Base-by-base conservation (phyloP, 1,284 basidiomycete genomes). In the Boletus sp. region DNA sequence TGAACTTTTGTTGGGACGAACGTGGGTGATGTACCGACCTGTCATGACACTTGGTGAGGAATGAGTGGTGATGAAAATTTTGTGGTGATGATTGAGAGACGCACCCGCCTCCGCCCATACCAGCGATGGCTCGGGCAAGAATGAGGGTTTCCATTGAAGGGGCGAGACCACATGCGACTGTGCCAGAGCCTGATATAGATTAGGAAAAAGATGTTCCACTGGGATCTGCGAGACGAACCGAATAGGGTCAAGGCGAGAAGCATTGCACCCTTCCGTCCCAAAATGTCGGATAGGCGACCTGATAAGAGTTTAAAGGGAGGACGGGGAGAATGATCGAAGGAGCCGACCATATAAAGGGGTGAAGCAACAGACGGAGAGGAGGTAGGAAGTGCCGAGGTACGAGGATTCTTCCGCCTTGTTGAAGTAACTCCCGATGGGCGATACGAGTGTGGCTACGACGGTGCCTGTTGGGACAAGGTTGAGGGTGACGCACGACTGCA, bases 81-180 rank as follows among this genome's bases (percentile, higher is more conserved):
- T 5, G 36, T 2, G n/a, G 30, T 5, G 3, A 6, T 4, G 20
- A 36, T 13, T 25, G 33, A 36, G 34, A 2, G 23, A 57, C 51
- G 66, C 78, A 88, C 78, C 90, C 91, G 65, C 91, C 90, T 51
- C 92, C 91, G 48, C 92, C 91, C 81, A 94, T 91, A 40, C 91
- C 91, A 32, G 92, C 91, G 36, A 94, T 67, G 9, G 88, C 84
- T 16, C 92, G 80, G 41, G 88, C 87, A 48, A 76, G 75, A 52
- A 94, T 91, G 48, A 94, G 74, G n/a, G 77, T 68, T 55, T 82
- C 76, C 91, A 94, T 94, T 8, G 82, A 88, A 14, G 84, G 81
- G 20, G 90, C 91, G 35, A 91, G 60, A 5, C 88, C 92, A 60
- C 92, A 95, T 6, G 84, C 72, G 32, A 91, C 72, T 5, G 90